Conservation (phyloP, 192 early-diverging fungal species). For the Podila minutissima region DNA sequence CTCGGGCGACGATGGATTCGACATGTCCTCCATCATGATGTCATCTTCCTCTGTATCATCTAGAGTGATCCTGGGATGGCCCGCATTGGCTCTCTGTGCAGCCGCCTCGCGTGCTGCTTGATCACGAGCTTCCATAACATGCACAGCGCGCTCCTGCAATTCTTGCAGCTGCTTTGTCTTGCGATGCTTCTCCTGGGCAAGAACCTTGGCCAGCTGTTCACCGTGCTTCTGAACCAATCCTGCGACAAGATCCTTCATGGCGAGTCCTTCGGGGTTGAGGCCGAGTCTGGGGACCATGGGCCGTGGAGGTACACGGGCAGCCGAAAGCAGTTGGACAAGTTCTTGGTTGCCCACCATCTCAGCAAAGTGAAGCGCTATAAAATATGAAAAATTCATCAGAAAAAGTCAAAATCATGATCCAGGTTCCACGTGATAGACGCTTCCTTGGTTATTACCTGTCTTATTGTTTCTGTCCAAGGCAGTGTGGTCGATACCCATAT, state of each 20-base stretch:
- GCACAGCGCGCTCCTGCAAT: constrained; percentile 11
- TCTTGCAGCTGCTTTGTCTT: constrained; percentile 11
- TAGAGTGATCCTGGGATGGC: constrained; percentile 1
- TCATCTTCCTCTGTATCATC: constrained; percentile 48
- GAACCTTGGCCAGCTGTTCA: constrained; percentile 18
- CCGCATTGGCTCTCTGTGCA: neutral
- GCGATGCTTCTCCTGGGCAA: constrained; percentile 17
- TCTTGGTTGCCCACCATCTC: constrained; percentile 21
- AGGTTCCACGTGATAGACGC: too few species aligned
- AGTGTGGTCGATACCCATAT: constrained; percentile 50
- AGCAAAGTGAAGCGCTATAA: constrained; percentile 43
- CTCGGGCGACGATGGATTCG: constrained; percentile 43
- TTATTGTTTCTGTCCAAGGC: constrained; percentile 49
- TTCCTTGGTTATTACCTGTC: constrained; percentile 18
- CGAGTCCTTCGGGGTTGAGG: neutral
- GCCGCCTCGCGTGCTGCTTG: neutral
- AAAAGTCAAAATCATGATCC: neutral
- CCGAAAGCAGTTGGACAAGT: constrained; percentile 12
- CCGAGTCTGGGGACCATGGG: constrained; percentile 34
- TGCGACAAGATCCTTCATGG: constrained; percentile 13
- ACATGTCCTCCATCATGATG: constrained; percentile 48
- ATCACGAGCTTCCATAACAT: constrained; percentile 13
- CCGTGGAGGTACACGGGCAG: constrained; percentile 39
- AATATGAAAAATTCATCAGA: neutral
- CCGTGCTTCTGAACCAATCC: constrained; percentile 25